Evolutionary conservation across 2,329 filamentous ascomycete genomes (phyloP).

Genomic region (Diaporthe aspalathi): DNA sequence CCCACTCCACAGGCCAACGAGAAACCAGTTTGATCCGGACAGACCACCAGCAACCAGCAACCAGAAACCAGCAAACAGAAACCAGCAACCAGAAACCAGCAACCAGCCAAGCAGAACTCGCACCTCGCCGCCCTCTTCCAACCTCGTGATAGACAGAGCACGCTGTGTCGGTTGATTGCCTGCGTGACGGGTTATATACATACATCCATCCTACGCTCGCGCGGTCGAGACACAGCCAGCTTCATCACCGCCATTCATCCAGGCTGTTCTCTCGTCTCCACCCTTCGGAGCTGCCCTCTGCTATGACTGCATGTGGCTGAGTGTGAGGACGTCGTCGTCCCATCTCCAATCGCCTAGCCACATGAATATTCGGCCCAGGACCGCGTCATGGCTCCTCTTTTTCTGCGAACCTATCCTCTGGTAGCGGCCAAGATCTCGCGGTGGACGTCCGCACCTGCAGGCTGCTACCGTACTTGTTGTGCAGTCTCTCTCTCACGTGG

Average conservation of each 20-base stretch:
- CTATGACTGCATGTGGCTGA: constrained; percentile 12
- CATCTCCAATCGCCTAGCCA: constrained; percentile 15
- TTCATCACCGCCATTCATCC: background rate
- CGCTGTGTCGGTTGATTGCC: no score
- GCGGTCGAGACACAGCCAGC: background rate
- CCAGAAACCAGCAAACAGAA: no score
- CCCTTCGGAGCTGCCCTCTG: background rate
- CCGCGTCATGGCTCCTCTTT: constrained; percentile 33
- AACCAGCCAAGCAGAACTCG: no score
- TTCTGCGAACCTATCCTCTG: constrained; percentile 17
- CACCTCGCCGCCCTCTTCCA: no score
- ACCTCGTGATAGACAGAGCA: no score
- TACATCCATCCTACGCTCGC: background rate
- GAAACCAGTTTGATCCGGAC: constrained; percentile 8
- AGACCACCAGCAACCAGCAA: background rate
- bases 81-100: no score
- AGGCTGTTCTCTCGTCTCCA: background rate
- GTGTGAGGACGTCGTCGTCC: constrained; percentile 24
- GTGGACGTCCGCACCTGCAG: background rate
- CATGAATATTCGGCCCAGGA: constrained; percentile 16
- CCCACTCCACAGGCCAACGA: constrained; percentile 15
- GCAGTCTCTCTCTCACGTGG: background rate
- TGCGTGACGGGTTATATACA: no score
- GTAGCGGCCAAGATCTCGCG: constrained; percentile 14
- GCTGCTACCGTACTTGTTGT: background rate